These are phyloP conservation scores for Wickerhamiella hasegawae DNA, from an alignment of 805 yeast species.

Conservation along the genomic window DNA sequence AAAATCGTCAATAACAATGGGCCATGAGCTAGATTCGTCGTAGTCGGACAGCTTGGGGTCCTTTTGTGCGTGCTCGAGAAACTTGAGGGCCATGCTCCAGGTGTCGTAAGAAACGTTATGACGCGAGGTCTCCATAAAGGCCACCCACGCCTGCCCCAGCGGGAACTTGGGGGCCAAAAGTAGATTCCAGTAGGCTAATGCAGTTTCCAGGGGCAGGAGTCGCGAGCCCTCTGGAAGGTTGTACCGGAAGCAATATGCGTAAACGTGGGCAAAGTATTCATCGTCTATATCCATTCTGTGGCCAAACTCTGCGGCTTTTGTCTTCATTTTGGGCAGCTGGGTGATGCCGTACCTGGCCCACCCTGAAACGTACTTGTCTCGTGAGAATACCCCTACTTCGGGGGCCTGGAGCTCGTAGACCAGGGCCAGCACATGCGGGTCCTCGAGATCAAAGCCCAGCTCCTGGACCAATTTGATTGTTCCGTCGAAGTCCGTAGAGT, in stretches of 20 bases:
- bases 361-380: slow-evolving; percentile 33
- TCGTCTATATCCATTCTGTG: slow-evolving; percentile 22
- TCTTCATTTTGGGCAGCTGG: slow-evolving; percentile 33
- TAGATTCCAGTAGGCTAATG: slow-evolving; percentile 63
- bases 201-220: slow-evolving; percentile 40
- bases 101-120: slow-evolving; percentile 48
- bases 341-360: slow-evolving; percentile 33
- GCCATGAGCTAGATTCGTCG: slow-evolving; percentile 85
- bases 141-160: slow-evolving; percentile 33
- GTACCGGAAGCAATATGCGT: slow-evolving; percentile 56
- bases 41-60: slow-evolving; percentile 44
- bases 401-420: slow-evolving; percentile 57
- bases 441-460: slow-evolving; percentile 58
- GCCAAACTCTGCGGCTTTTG: slow-evolving; percentile 17
- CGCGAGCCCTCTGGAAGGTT: slow-evolving; percentile 44
- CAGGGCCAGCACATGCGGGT: slow-evolving; percentile 49
- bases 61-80: slow-evolving; percentile 30
- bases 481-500: slow-evolving; percentile 58
- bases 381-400: slow-evolving; percentile 43
- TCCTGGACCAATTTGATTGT: slow-evolving; percentile 53
- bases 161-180: slow-evolving; percentile 31
- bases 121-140: slow-evolving; percentile 27
- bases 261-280: slow-evolving; percentile 38
- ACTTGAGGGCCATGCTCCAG: slow-evolving; percentile 72
- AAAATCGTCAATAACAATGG: slow-evolving; percentile 70